phyloP scores from a whole-genome alignment of 2,329 filamentous ascomycete species.

The Calonectria montana region DNA sequence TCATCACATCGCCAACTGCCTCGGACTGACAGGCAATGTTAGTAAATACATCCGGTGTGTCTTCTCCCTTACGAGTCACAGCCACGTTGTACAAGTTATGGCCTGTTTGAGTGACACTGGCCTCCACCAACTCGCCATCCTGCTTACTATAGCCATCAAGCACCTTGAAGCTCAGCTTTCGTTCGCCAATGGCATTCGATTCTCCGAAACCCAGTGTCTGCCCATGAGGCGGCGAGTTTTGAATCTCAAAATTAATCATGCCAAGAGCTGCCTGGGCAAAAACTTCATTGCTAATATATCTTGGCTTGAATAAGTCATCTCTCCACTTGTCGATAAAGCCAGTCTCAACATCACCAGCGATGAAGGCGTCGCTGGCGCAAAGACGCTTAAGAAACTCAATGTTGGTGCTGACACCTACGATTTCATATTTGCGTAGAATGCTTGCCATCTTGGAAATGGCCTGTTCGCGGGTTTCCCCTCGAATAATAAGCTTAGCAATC shows the following conservation, averaged over 20 bases:
- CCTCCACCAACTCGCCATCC: slow-evolving; percentile 70
- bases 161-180: slow-evolving; percentile 64
- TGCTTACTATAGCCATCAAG: slow-evolving; percentile 73
- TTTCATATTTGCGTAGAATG: slow-evolving; percentile 88
- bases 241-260: slow-evolving; percentile 66
- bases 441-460: slow-evolving; percentile 85
- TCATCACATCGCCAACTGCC: slow-evolving; percentile 41
- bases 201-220: slow-evolving; percentile 66
- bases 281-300: slow-evolving; percentile 74
- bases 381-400: slow-evolving; percentile 95
- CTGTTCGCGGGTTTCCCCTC: slow-evolving; percentile 80
- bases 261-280: slow-evolving; percentile 90
- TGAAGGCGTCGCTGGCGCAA: slow-evolving; percentile 83
- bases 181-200: slow-evolving; percentile 52
- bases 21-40: slow-evolving; percentile 57
- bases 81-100: slow-evolving; percentile 59
- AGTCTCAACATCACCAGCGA: slow-evolving; percentile 90
- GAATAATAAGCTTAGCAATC: slow-evolving; percentile 97
- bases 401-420: slow-evolving; percentile 93
- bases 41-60: slow-evolving; percentile 53
- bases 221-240: slow-evolving; percentile 57
- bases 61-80: slow-evolving; percentile 56
- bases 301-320: slow-evolving; percentile 78
- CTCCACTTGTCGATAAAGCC: slow-evolving; percentile 94
- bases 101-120: slow-evolving; percentile 60